Evolutionary conservation across 306 rosid species (phyloP), one percentile per base, ranked within the genome.

Genomic region (Gleditsia sinensis): DNA sequence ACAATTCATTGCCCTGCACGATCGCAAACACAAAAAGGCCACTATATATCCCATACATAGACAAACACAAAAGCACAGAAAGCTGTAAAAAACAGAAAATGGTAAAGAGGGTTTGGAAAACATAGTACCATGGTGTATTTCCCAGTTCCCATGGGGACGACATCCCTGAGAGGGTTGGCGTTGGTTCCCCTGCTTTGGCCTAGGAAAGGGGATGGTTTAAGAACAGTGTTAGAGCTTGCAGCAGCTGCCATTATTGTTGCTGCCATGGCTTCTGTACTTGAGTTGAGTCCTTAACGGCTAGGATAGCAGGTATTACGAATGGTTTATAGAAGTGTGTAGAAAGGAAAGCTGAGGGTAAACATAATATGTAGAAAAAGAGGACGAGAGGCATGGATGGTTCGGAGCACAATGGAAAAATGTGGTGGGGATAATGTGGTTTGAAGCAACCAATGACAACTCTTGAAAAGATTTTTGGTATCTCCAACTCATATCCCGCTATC

Each of bases 111-210:
- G 32, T 17, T 37, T 43, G 59, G 7, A 75, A 34, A n/a, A n/a
- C n/a, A n/a, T n/a, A 75, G 20, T 82, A 91, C 98, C 98, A 94
- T 94, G 71, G 96, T 85, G 84, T 81, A 87, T 82, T 83, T 94
- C 2, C 81, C 83, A 56, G 89, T 71, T 74, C 95, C 98, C 89
- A 88, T 74, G 25, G 95, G 51, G 39, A 87, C 95, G 68, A 80
- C 88, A 88, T 94, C 96, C 72, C 83, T 81, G 8, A 94, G 88
- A 79, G 96, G 7, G 79, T 86, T 88, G 21, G 80, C 48, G 32
- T 62, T 78, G 33, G 88, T 3, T 37, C 73, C 76, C 80, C 81
- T 87, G 76, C 9, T 56, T 73, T 86, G 97, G 28, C 95, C 98
- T 16, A 93, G 88, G 71, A 93, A 93, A 51, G 94, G 88, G 76